phyloP scores from a whole-genome alignment of 75 land plant species.

The Larix kaempferi region DNA sequence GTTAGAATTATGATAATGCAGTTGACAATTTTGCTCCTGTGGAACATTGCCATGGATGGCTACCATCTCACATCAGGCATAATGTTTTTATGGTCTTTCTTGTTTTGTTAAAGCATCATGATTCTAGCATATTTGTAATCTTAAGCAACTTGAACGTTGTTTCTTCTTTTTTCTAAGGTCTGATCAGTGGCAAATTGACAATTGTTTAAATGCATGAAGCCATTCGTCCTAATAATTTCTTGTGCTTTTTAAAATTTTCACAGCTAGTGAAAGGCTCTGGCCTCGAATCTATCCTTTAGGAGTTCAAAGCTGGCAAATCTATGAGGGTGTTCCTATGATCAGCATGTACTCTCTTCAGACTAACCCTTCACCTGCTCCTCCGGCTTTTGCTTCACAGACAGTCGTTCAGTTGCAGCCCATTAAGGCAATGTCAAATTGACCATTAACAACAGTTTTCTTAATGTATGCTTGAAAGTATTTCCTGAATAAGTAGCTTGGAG shows the following conservation, averaged over 20 bases:
- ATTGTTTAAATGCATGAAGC: too few species aligned
- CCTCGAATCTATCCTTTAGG: slow-evolving; percentile 90
- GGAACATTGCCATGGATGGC: neutral
- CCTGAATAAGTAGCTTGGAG: neutral
- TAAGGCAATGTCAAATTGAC: slow-evolving; percentile 39
- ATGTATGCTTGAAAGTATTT: neutral
- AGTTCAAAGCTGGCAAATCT: slow-evolving; percentile 33
- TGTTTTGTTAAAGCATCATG: too few species aligned
- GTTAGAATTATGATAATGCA: neutral
- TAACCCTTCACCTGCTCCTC: slow-evolving; percentile 87
- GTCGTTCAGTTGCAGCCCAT: slow-evolving; percentile 92
- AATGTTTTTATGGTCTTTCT: too few species aligned
- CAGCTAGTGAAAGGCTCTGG: slow-evolving; percentile 67
- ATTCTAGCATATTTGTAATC: neutral
- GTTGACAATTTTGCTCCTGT: neutral
- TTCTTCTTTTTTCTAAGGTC: too few species aligned
- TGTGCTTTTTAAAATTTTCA: slow-evolving; percentile 11
- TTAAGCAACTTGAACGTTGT: neutral
- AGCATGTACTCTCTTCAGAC: slow-evolving; percentile 70
- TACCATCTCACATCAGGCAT: neutral
- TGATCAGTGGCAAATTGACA: too few species aligned
- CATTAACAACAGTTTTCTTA: neutral
- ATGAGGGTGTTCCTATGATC: slow-evolving; percentile 51
- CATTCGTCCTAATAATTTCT: slow-evolving; percentile 3
- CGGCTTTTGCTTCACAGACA: slow-evolving; percentile 81